Evolutionary conservation across 2,329 filamentous ascomycete species (phyloP).

Genomic region (Exophiala bonariae): DNA sequence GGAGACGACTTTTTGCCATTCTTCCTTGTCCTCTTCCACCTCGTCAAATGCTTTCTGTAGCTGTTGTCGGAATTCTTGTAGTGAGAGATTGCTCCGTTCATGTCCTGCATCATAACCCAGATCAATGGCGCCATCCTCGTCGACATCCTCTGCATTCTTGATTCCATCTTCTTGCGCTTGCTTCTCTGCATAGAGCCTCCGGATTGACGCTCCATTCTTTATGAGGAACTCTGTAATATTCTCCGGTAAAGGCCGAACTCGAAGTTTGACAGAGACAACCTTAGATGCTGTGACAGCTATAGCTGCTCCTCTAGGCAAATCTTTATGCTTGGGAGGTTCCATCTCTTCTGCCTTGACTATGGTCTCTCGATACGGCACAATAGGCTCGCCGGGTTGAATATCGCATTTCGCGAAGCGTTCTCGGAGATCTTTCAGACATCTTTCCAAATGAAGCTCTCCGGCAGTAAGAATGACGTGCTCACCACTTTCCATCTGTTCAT

Average conservation of each 20-base stretch:
- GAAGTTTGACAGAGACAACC: slow-evolving; percentile 74
- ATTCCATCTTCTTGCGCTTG: slow-evolving; percentile 49
- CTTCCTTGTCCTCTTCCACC: slow-evolving; percentile 70
- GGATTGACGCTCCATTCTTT: slow-evolving; percentile 78
- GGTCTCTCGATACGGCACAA: slow-evolving; percentile 93
- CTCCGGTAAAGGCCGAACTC: slow-evolving; percentile 74
- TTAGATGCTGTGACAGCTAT: slow-evolving; percentile 78
- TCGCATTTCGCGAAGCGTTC: slow-evolving; percentile 93
- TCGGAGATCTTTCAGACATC: slow-evolving; percentile 87
- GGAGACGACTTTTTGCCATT: slow-evolving; percentile 75
- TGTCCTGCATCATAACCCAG: slow-evolving; percentile 50
- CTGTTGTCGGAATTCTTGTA: slow-evolving; percentile 74
- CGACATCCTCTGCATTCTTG: slow-evolving; percentile 38
- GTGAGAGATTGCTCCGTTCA: slow-evolving; percentile 63
- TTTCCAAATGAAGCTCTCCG: slow-evolving; percentile 89
- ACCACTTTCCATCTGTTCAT: slow-evolving; percentile 87
- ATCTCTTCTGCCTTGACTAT: slow-evolving; percentile 88
- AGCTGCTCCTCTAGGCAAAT: slow-evolving; percentile 80
- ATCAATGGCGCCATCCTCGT: slow-evolving; percentile 35
- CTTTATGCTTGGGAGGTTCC: slow-evolving; percentile 81
- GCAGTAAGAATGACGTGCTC: slow-evolving; percentile 95
- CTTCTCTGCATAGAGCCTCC: slow-evolving; percentile 72
- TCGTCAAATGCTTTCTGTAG: slow-evolving; percentile 68
- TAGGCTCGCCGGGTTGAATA: slow-evolving; percentile 88
- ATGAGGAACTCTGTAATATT: slow-evolving; percentile 81